Conservation (phyloP, 306 rosid genomes). For the Casuarina cunninghamiana region DNA sequence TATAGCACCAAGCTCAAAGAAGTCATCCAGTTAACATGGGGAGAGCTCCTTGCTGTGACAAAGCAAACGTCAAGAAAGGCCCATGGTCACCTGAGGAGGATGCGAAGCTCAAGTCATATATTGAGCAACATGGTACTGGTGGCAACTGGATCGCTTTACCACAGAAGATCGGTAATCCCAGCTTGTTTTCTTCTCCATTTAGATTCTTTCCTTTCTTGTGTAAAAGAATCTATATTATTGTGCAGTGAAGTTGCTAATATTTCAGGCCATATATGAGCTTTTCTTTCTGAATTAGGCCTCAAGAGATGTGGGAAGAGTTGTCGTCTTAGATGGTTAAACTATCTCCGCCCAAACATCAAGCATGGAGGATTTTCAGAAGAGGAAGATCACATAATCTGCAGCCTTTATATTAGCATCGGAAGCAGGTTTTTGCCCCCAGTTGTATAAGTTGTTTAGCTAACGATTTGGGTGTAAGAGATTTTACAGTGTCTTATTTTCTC, state of each 20-base stretch:
- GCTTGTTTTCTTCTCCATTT: background rate
- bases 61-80: slow-evolving; percentile 95
- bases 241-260: background rate
- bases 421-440: slow-evolving; percentile 57
- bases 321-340: slow-evolving; percentile 87
- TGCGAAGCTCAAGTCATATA: slow-evolving; percentile 76
- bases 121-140: slow-evolving; percentile 77
- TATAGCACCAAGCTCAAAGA: slow-evolving; percentile 15
- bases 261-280: background rate
- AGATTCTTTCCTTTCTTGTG: background rate
- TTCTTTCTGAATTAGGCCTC: slow-evolving; percentile 50
- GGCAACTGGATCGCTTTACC: slow-evolving; percentile 98
- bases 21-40: slow-evolving; percentile 52
- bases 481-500: background rate
- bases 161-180: slow-evolving; percentile 61
- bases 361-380: slow-evolving; percentile 91
- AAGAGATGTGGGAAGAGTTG: slow-evolving; percentile 94
- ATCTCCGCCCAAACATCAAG: slow-evolving; percentile 86
- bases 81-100: slow-evolving; percentile 98
- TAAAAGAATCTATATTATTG: background rate
- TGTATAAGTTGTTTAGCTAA: background rate
- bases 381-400: slow-evolving; percentile 84
- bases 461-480: background rate
- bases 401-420: slow-evolving; percentile 81
- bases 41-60: slow-evolving; percentile 97